Evolutionary conservation across 805 yeast genomes (phyloP), one percentile per base, ranked within the genome.

Genomic region (Nakazawaea populi): DNA sequence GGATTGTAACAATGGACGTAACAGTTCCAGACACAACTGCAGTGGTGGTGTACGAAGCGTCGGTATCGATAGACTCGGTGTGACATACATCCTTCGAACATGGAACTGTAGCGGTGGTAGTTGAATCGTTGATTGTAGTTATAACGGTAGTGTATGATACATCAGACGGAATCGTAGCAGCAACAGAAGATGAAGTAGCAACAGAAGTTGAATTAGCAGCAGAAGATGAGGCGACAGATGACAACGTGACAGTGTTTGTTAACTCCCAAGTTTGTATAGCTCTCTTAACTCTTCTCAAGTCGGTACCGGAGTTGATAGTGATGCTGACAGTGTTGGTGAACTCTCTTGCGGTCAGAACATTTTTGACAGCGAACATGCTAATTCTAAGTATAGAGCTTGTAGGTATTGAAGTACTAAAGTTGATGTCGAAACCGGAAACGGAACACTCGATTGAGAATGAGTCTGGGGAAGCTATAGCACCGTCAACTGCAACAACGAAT

Each of bases 61-160:
- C 41, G 7, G 52, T 44, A 24, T 44, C 44, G 7, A 39, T 8
- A 6, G 52, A 44, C 10, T 37, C 18, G 10, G 52, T 44, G 8
- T 41, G 43, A 44, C 52, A 48, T 8, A 27, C 44, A 10, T 40
- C 30, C 30, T 30, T 10, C 11, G 52, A 31, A 31, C 52, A 48
- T 7, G 52, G 44, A 44, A 48, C 48, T 5, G 52, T 48, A 44
- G 32, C 47, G 5, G 48, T 44, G n/a, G 52, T 48, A 8, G 37
- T 24, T 11, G 44, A 10, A 35, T 48, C 39, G 39, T 48, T 35
- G 41, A 28, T 35, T 6, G 45, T 34, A 31, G 44, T 39, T 12
- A 48, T 44, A 32, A 44, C 47, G 11, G 52, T 48, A 30, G 52
- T 44, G 44, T 48, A 48, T 27, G 52, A 48, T 10, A 36, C 43